phyloP scores from a whole-genome alignment of 805 yeast species.

The Teunomyces funiuensis region DNA sequence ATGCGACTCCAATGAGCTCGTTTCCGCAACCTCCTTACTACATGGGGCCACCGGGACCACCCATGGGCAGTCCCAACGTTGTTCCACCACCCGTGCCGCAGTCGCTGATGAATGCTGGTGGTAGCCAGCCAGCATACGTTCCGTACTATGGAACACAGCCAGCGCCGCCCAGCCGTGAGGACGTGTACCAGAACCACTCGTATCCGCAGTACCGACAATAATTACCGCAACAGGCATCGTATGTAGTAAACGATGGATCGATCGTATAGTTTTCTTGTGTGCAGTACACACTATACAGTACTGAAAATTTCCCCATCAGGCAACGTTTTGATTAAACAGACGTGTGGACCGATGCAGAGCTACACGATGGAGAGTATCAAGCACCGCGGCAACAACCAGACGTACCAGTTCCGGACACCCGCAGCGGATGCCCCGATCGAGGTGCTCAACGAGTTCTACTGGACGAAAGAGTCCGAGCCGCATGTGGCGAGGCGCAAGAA shows the following conservation, averaged over 20 bases:
- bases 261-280: background rate
- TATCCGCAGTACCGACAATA: background rate
- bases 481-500: conserved; percentile 72
- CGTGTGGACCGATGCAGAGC: background rate
- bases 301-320: conserved; percentile 3
- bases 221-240: background rate
- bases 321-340: conserved; percentile 1
- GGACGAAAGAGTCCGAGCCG: conserved; percentile 83
- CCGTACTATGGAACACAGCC: conserved; percentile 3
- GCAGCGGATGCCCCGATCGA: conserved; percentile 42
- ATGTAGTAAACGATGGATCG: no score
- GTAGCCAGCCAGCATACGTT: background rate
- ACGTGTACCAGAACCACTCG: conserved; percentile 3
- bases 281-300: background rate
- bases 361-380: conserved; percentile 19
- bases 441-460: conserved; percentile 64
- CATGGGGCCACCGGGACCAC: background rate
- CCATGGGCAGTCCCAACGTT: background rate
- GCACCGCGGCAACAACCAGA: conserved; percentile 26
- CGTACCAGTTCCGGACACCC: conserved; percentile 36
- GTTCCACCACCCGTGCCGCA: background rate
- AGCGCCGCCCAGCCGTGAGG: background rate
- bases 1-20: background rate
- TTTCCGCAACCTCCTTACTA: background rate
- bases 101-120: background rate